Evolutionary conservation across 176 grass and related monocot genomes (phyloP).

Genomic region (Poa pratensis): DNA sequence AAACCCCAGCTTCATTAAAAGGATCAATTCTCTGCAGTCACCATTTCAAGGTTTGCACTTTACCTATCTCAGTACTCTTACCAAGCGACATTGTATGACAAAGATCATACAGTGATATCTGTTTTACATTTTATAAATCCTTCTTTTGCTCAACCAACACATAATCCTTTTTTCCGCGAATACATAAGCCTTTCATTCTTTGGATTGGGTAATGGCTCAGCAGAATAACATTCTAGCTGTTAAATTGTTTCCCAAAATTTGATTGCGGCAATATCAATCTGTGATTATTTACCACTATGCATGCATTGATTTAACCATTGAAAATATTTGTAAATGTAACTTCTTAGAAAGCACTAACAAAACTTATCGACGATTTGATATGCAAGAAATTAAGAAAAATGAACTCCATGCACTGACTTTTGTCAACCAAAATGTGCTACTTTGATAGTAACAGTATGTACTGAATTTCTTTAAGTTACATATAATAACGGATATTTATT

Average conservation of each 20-base stretch:
- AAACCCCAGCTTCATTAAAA: slow-evolving; percentile 74
- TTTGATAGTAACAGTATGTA: background rate
- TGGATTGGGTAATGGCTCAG: background rate
- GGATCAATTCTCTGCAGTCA: slow-evolving; percentile 67
- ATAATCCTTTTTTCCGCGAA: background rate
- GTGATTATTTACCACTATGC: slow-evolving; percentile 5
- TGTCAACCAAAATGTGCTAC: background rate
- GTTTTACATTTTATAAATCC: background rate
- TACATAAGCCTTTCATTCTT: background rate
- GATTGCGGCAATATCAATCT: background rate
- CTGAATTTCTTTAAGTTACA: background rate
- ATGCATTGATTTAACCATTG: background rate
- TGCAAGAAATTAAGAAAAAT: slow-evolving; percentile 2
- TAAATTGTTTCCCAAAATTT: background rate
- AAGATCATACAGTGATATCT: background rate
- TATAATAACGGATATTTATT: slow-evolving; percentile 2
- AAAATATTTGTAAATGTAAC: background rate
- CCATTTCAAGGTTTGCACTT: slow-evolving; percentile 80
- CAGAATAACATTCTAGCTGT: background rate
- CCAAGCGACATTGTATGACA: background rate
- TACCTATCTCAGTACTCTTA: background rate
- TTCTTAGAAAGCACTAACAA: background rate
- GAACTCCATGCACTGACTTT: background rate
- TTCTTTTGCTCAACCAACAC: background rate
- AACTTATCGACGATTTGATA: background rate